Base-by-base conservation (phyloP, 169 alveolate species). In the Plasmodium fragile region DNA sequence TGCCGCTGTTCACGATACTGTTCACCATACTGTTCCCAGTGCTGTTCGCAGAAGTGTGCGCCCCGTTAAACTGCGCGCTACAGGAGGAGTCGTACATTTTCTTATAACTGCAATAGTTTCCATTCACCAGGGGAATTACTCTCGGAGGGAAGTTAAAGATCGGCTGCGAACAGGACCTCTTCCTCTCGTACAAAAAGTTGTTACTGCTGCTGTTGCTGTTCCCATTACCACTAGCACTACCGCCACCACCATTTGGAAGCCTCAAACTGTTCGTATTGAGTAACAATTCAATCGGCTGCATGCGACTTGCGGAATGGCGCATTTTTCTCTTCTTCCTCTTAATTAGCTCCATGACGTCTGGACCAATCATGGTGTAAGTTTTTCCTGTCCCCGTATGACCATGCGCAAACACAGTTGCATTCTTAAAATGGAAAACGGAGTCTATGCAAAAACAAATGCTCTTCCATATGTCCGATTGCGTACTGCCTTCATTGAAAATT, bases 311-410 rank as follows among this genome's bases (percentile, higher is more conserved):
- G 16, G 77, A 18, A 25, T 59, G 30, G 32, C 70, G 71, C n/a
- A 25, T 70, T 81, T 34, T 91, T 71, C 75, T 91, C 53, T 49
- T 91, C 82, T 75, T 80, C 43, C 73, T 80, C 30, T 91, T 91
- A 81, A 91, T 91, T 73, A 91, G 75, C 77, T 87, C 95, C 92
- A 95, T 87, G 41, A 95, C 59, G 39, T 95, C 97, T 16, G 97
- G 96, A 18, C 97, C 97, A 53, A 95, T 93, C 96, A 95, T 95
- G 22, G 97, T 95, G 45, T 80, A 95, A 0, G 97, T 95, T 82
- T 95, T 95, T 6, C 97, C 97, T 11, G 97, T 95, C 34, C 97
- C 97, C n/a, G 97, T 95, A 65, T 95, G 97, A 6, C 97, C 97
- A 77, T 95, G 96, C 25, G 97, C 96, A 71, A 95, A 94, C 49